Evolutionary conservation across 441 rosid genomes (phyloP), one percentile per base, ranked within the genome.

Genomic region (Adansonia grandidieri): DNA sequence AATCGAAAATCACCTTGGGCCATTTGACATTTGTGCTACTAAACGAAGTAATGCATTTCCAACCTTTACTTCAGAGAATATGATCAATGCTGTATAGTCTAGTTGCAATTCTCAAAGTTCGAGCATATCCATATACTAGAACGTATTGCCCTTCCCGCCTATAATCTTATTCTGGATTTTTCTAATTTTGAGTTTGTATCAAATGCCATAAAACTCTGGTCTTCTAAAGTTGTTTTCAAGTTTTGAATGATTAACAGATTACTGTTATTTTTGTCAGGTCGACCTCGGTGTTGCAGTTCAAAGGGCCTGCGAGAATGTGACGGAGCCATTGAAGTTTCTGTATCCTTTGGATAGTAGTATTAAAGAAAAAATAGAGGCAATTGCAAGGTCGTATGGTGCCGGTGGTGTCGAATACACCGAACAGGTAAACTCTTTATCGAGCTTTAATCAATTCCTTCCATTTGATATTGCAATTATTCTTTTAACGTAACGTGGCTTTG

Each of bases 311-410:
- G 93, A 88, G 80, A 91, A 82, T 80, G 87, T 88, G 78, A 82
- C 88, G 13, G 89, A 91, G 56, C 91, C 97, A 32, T 74, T 96
- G 64, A 90, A 80, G 85, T 96, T 92, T 77, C 89, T 96, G 50
- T 96, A 96, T 80, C 91, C 97, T 58, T 79, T 96, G 84, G 95
- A 95, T 71, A 79, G 88, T 42, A 75, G 97, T 77, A 93, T 96
- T 74, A 91, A 95, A 84, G 95, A 91, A 40, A 96, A 96, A 84
- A 93, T 93, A 62, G 97, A 90, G 86, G 94, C 94, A 61, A 94
- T 94, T 73, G 98, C 99, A 57, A 92, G 77, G 86, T 96, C 99
- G 6, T 94, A 96, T 60, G 99, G 99, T 82, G 99, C 99, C 78
- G 88, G 87, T n/a, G 90, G 94, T 58, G 98, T 96, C 8, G 96